These are phyloP conservation scores for Populus pruinosa DNA, from an alignment of 345 rosid genomes.

Conservation along the genomic window DNA sequence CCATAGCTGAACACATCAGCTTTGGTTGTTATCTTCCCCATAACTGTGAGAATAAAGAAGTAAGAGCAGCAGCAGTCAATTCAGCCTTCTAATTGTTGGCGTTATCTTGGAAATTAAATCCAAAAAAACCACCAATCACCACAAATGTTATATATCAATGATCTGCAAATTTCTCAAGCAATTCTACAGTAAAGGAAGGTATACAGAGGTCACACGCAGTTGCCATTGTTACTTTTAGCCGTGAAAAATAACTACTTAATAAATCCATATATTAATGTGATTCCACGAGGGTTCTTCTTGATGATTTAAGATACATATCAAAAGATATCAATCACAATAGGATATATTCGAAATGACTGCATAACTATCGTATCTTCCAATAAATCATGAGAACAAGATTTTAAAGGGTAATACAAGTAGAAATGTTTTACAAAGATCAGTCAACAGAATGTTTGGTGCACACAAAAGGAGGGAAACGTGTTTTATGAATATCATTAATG, in stretches of 20 bases:
- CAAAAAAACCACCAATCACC: neutral
- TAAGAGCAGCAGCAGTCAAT: neutral
- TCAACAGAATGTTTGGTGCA: neutral
- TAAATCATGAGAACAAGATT: too few species aligned
- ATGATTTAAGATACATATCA: neutral
- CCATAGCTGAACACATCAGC: conserved; percentile 50
- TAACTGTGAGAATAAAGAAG: conserved; percentile 27
- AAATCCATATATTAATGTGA: neutral
- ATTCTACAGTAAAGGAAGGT: neutral
- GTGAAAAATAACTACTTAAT: neutral
- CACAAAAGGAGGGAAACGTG: neutral
- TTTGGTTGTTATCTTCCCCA: conserved; percentile 54
- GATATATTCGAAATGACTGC: too few species aligned
- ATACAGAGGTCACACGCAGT: neutral
- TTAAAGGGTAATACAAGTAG: too few species aligned
- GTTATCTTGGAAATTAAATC: neutral
- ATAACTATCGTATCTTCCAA: too few species aligned
- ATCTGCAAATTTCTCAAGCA: neutral
- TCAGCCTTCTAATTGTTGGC: neutral
- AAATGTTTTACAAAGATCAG: neutral
- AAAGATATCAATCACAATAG: neutral
- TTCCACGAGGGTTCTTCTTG: neutral
- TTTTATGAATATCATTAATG: neutral
- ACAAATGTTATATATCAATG: neutral
- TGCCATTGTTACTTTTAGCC: neutral